Evolutionary conservation across 495 filamentous ascomycete species (phyloP), one percentile per base, ranked within the genome.

Genomic region (Lophiotrema nucula): DNA sequence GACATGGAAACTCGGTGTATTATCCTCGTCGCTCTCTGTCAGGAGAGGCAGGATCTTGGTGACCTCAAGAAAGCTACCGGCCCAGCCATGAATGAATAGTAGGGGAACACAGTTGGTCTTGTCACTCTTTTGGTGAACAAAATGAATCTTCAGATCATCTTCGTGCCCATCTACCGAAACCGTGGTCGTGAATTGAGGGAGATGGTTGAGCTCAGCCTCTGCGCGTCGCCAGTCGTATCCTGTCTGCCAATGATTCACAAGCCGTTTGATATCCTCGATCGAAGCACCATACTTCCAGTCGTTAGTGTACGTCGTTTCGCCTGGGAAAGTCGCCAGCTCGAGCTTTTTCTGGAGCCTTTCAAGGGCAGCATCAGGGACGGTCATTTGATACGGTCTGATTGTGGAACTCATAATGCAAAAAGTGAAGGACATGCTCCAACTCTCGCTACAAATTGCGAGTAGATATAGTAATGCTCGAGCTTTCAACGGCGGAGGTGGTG

Each of bases 11-110:
- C 79, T 72, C 15, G 81, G 84, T 4, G 73, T 69, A 35, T 74
- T 64, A n/a, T 15, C 18, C 15, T 67, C 61, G 12, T 72, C 67
- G 5, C 73, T 23, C 3, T 10, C 67, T 11, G 71, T 61, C 47
- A 90, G 74, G 3, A 79, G 68, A n/a, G 79, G 76, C 39, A 89
- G 70, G 23, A 90, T 69, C 41, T 84, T 83, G 10, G 75, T 79
- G 1, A 81, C 83, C 60, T 86, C 84, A 31, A 89, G 70, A 65
- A 85, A 88, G 46, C 79, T 83, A n/a, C 89, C 81, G 13, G 88
- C 86, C 73, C 65, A 68, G 15, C 66, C 66, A 59, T 68, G 66
- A 22, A 37, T 12, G 31, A 73, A 74, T 4, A 74, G 51, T 16
- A 74, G 49, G n/a, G 72, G 72, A 28, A 74, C 64, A 4, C 63